Evolutionary conservation across 176 grass and related monocot genomes (phyloP), one percentile per base, ranked within the genome.

Genomic region (Oryza glaberrima): DNA sequence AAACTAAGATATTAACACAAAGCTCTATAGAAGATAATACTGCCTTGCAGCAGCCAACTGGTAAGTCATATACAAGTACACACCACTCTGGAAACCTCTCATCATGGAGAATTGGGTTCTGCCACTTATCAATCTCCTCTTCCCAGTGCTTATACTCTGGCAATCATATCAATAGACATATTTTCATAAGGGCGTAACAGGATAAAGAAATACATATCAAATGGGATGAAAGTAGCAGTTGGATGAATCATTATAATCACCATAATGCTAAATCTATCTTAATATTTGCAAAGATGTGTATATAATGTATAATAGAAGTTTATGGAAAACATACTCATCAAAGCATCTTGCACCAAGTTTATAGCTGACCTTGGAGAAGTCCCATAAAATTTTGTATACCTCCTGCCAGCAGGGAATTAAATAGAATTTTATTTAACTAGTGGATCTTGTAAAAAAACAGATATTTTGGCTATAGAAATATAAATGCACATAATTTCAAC

Each of bases 341-440:
- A 95, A 16, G 95, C 85, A 84, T 95, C 95, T 83, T 98, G 89
- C 38, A 90, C 95, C 73, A 98, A 91, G 78, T 98, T 90, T 75
- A 95, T 23, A 45, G 95, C 93, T 48, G 95, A 98, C 82, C 89
- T 98, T 83, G 94, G 91, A 1, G 89, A 98, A 38, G 91, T 93
- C 72, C 95, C 95, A 86, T 98, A 98, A 82, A 98, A 98, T 64
- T 95, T 98, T 36, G 95, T 98, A 69, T 95, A 98, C 83, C 95
- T 95, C 95, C 95, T 98, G 91, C 51, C 85, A 95, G 83, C 45
- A 25, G 45, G 79, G 45, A 54, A 86, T 45, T 3, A 81, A 74
- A 75, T 20, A 17, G 70, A 92, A 69, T 17, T 35, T 73, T 71
- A 48, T 47, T 83, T 17, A 56, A 86, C 34, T 68, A 9, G 52